Conservation (phyloP, 2,329 filamentous ascomycete species). For the Aschersonia sp. region DNA sequence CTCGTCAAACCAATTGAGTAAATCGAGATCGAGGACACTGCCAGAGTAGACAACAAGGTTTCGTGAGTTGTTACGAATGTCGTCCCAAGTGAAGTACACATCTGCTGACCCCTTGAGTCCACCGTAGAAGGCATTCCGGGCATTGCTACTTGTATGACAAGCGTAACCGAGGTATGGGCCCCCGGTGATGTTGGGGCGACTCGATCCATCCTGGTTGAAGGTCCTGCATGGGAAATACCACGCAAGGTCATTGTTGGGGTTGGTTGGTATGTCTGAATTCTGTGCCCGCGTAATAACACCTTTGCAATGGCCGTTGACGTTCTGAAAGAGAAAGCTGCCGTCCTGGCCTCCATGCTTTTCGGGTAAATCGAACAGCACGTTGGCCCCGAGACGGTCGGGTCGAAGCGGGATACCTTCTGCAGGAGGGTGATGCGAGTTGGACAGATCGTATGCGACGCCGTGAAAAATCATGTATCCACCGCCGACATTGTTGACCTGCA, state of each 20-base stretch:
- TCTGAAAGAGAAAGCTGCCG: constrained; percentile 94
- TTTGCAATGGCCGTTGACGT: constrained; percentile 96
- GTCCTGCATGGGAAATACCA: constrained; percentile 95
- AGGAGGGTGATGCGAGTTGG: constrained; percentile 60
- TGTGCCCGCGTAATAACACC: constrained; percentile 61
- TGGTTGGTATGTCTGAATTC: constrained; percentile 66
- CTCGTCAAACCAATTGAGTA: constrained; percentile 81
- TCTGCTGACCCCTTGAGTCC: constrained; percentile 57
- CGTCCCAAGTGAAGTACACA: constrained; percentile 93
- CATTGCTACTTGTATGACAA: constrained; percentile 65
- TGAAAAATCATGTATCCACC: constrained; percentile 92
- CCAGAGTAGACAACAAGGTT: constrained; percentile 93
- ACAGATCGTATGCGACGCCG: constrained; percentile 76
- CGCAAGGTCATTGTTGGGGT: constrained; percentile 57
- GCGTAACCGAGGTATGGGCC: constrained; percentile 72
- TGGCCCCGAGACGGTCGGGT: constrained; percentile 39
- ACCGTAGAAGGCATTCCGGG: constrained; percentile 63
- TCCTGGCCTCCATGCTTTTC: constrained; percentile 77
- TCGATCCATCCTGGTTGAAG: constrained; percentile 89
- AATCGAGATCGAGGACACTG: constrained; percentile 77
- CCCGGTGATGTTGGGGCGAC: constrained; percentile 56
- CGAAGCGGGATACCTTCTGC: constrained; percentile 60
- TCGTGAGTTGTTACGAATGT: constrained; percentile 75
- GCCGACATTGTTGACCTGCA: constrained; percentile 72
- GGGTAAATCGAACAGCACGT: constrained; percentile 77